These are phyloP conservation scores for Fusarium sp. DNA, from an alignment of 2,329 filamentous ascomycete genomes.

Conservation along the genomic window DNA sequence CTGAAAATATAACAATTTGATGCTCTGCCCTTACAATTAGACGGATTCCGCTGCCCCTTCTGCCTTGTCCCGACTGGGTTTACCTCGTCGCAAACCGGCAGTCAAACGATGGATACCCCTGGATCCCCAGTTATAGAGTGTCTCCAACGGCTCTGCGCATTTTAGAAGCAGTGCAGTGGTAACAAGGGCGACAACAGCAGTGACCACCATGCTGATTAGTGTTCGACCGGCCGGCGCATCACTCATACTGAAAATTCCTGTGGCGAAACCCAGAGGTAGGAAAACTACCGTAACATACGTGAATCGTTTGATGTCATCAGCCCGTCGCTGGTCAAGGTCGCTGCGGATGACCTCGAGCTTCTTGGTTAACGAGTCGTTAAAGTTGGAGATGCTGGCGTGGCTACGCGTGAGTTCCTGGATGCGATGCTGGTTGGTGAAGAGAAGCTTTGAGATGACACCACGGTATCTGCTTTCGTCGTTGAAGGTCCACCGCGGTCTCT, in stretches of 20 bases:
- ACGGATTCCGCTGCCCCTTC: too few relatives aligned
- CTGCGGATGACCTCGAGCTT: neutral
- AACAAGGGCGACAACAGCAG: neutral
- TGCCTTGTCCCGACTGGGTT: too few relatives aligned
- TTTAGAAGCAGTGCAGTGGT: neutral
- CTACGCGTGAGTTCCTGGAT: neutral
- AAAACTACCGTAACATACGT: neutral
- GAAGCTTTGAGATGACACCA: neutral
- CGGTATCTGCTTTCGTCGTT: conserved; percentile 2
- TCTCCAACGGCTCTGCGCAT: neutral
- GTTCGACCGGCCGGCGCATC: neutral
- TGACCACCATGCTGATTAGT: neutral
- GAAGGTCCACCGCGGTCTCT: neutral
- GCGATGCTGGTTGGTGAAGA: neutral
- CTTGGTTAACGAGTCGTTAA: accelerated
- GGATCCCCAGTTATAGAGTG: neutral
- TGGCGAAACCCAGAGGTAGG: neutral
- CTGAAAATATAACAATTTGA: too few relatives aligned
- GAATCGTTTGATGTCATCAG: neutral
- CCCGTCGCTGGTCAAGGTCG: neutral
- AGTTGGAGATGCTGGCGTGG: accelerated
- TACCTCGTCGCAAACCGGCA: too few relatives aligned
- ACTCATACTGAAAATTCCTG: neutral
- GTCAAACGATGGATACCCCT: too few relatives aligned
- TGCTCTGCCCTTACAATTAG: too few relatives aligned